Evolutionary conservation across 1,284 basidiomycete genomes (phyloP).

Genomic region (Moniliophthora roreri): DNA sequence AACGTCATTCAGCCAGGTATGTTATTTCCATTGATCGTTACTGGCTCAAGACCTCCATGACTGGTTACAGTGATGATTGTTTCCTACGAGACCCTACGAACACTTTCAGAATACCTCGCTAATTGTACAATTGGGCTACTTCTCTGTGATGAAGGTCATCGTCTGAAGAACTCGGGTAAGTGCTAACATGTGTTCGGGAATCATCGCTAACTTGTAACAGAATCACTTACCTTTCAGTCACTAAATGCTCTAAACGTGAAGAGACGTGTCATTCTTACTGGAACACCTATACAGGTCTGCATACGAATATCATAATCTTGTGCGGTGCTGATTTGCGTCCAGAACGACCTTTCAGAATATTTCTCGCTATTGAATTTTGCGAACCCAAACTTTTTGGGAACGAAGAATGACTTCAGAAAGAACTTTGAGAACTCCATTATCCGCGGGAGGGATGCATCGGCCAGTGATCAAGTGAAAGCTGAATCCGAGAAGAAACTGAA

Average conservation of each 20-base stretch:
- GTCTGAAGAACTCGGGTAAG: constrained; percentile 93
- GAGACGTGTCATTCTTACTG: constrained; percentile 95
- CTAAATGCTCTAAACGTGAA: constrained; percentile 86
- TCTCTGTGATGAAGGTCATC: constrained; percentile 96
- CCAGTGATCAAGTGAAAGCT: constrained; percentile 81
- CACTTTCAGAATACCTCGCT: constrained; percentile 73
- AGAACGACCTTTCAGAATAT: constrained; percentile 98
- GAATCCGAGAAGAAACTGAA: constrained; percentile 90
- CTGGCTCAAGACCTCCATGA: too few species aligned
- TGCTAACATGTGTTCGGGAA: constrained; percentile 10
- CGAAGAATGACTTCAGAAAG: constrained; percentile 92
- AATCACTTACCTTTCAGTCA: constrained; percentile 87
- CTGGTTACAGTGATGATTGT: constrained; percentile 92
- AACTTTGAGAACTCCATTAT: constrained; percentile 96
- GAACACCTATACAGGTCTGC: constrained; percentile 89
- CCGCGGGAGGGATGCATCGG: constrained; percentile 90
- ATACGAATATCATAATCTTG: neutral
- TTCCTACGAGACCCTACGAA: constrained; percentile 96
- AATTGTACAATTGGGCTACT: constrained; percentile 87
- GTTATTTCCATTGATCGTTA: constrained; percentile 15
- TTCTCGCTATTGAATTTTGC: constrained; percentile 97
- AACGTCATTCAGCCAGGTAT: constrained; percentile 88
- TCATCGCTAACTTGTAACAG: constrained; percentile 36
- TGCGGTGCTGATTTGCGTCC: neutral
- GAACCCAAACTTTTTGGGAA: constrained; percentile 94